These are phyloP conservation scores for Botrytis porri DNA, from an alignment of 2,329 filamentous ascomycete genomes.

Conservation along the genomic window DNA sequence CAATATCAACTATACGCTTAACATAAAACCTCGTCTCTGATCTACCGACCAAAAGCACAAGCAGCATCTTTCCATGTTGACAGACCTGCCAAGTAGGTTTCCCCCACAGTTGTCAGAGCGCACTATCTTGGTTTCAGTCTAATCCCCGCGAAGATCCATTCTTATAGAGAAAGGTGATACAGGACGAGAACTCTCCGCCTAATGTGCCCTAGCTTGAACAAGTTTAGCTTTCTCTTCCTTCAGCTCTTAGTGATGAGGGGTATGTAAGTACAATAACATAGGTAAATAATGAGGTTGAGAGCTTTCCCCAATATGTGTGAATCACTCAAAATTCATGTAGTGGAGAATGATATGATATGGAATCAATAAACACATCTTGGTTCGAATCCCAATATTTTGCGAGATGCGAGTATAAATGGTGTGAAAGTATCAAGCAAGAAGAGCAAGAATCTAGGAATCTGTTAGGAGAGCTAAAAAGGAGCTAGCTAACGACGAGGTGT, in stretches of 20 bases:
- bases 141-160: not conserved
- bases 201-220: fast-evolving
- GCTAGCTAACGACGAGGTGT: fast-evolving
- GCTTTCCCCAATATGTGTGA: fast-evolving
- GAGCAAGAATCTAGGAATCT: not conserved
- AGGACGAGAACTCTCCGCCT: fast-evolving
- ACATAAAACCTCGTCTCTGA: not conserved
- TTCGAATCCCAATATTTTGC: not conserved
- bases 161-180: not conserved
- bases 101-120: not conserved
- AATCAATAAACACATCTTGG: not conserved
- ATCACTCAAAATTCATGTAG: fast-evolving
- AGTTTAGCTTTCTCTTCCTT: not conserved
- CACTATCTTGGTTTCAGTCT: not conserved
- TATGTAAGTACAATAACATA: not conserved
- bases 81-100: not conserved
- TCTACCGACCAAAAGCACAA: not conserved
- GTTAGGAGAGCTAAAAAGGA: fast-evolving
- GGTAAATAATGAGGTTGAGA: not conserved
- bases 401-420: not conserved
- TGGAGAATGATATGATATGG: not conserved
- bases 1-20: not conserved
- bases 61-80: not conserved
- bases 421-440: not conserved
- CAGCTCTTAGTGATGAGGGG: fast-evolving